Evolutionary conservation across 2,329 filamentous ascomycete species (phyloP), one percentile per base, ranked within the genome.

Genomic region (Graphiopsis chlorocephala): DNA sequence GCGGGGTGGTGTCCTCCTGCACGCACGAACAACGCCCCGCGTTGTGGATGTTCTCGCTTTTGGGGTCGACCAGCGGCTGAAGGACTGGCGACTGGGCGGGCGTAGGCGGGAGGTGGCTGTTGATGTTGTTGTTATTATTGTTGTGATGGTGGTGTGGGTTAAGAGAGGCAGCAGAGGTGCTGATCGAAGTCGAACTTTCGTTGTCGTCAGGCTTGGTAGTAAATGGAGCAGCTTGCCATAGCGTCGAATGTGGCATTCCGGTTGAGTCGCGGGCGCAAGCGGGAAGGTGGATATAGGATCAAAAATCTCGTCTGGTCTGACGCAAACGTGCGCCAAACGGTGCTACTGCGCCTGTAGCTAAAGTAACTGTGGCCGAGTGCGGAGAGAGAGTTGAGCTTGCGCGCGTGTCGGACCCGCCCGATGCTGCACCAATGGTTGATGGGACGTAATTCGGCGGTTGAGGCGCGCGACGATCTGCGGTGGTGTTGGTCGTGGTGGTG

Each of bases 1-100:
- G 68, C 23, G 63, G 58, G n/a, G 71, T 71, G 56, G 69, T 68
- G 61, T 74, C 73, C 29, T 70, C 69, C 52, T 67, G 65, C 26
- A 70, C 68, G 61, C 73, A 75, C 12, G 72, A 68, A 63, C 73
- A 75, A 45, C 65, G 71, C 47, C 73, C 71, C 47, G 69, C 66
- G 55, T 48, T 61, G 65, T 75, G 73, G 20, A 70, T 68, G 66
- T 75, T 71, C 14, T 64, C 62, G 31, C 56, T 53, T 28, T 42
- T 28, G 14, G 62, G 20, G 17, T 59, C 53, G 45, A 58, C 42
- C 31, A 64, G 61, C 56, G 62, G 62, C 28, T 35, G 38, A 2
- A 64, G 55, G 23, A 31, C 53, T 42, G 60, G 60, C 15, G 60
- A 62, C 17, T 62, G 60, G 23, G 48, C 60, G 10, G 60, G 60